Base-by-base conservation (phyloP, 805 yeast genomes). In the Kluyveromyces nonfermentans region DNA sequence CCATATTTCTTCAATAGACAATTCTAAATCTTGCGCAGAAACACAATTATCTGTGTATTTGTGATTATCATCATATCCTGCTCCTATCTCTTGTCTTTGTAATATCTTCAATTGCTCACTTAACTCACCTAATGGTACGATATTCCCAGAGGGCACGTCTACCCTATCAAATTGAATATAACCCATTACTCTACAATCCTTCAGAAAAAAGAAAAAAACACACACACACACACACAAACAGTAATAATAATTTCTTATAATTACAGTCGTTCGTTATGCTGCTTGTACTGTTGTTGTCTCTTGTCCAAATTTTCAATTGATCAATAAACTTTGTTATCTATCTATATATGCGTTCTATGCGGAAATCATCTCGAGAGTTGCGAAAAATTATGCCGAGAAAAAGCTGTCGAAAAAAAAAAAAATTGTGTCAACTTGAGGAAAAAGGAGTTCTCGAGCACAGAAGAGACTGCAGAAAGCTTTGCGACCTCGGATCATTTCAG, bases 111-210 rank as follows among this genome's bases (percentile, higher is more conserved):
- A 41, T 41, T 45, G 48, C 10, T 35, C 36, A 30, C 35, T 42
- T 37, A 45, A 33, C 30, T 36, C 38, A n/a, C 45, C 45, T 19
- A 45, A 40, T 37, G 48, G 31, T 21, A 45, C 48, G 35, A 41
- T 35, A 35, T 45, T 45, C 35, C 41, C 45, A 33, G 37, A 42
- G 30, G 48, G 48, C 22, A 45, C 45, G 31, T 37, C 45, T n/a
- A 42, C 42, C 21, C 39, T 45, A 41, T 45, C 48, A 38, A 45
- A 45, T 31, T 45, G 48, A 18, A 45, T 45, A 42, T 45, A 45
- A 6, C 48, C 48, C 48, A 45, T 45, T 3, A 30, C 32, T 30
- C 32, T 30, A 10, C 10, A 30, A 10, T 30, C 32, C 12, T 14
- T 30, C 14, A 30, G n/a, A n/a, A n/a, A n/a, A n/a, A n/a, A n/a